Base-by-base conservation (phyloP, 1,284 basidiomycete genomes). In the Fomitopsis pinicola region DNA sequence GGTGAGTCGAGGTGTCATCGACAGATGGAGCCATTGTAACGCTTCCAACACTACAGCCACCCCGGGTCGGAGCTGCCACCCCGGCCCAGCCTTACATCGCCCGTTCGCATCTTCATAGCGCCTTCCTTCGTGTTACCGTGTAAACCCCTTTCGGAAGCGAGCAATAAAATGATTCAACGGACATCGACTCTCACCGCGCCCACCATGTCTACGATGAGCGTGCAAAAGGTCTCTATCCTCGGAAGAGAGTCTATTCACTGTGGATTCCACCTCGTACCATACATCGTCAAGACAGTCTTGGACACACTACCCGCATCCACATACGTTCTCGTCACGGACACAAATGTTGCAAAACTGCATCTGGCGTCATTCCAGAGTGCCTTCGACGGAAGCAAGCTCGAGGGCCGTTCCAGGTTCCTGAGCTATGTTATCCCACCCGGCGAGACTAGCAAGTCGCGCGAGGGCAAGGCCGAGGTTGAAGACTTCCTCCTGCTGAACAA, bases 261-360 rank as follows among this genome's bases (percentile, higher is more conserved):
- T 71, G 95, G 95, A 45, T 96, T 96, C 72, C 92, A 95, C 73
- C 85, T 98, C 63, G 81, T 91, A 61, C 85, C 91, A 4, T 92
- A 97, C 82, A 92, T 96, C 76, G 90, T 88, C 66, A 71, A 81
- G 56, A 97, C 93, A 14, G 86, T 97, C 66, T 77, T 93, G 63
- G 73, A 81, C 0, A 85, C 84, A 5, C 83, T 97, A 38, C 83
- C 89, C 0, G 91, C 95, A 0, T 94, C 95, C 9, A 88, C 92
- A 61, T 99, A 98, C 77, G 91, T 95, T 69, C 83, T 99, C 67
- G 78, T 99, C 76, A 98, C 96, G 46, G 97, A 99, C 77, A 88
- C 91, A 42, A 88, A 96, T 75, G 86, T 99, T 70, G 92, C 92
- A 0, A 81, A 80, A 2, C 83, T 94, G 65, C 90, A 96, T 76